These are phyloP conservation scores for Rhizoclosmatium globosum DNA, from an alignment of 192 early-diverging fungal genomes.

Conservation along the genomic window DNA sequence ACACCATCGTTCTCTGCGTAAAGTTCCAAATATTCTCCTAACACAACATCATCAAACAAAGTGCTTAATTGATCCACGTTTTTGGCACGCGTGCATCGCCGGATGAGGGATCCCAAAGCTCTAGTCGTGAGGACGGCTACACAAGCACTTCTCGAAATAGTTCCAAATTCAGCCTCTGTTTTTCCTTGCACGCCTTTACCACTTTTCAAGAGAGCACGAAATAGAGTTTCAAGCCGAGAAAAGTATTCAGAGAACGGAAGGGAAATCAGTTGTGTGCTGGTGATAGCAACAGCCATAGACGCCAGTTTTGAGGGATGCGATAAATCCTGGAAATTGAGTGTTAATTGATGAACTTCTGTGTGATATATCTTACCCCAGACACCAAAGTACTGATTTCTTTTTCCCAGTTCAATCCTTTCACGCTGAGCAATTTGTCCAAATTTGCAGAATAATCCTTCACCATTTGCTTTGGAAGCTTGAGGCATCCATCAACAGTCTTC, in stretches of 20 bases:
- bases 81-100: conserved; percentile 3
- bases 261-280: conserved; percentile 32
- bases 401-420: conserved; percentile 22
- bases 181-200: background rate
- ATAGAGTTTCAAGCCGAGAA: background rate
- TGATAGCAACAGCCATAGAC: conserved; percentile 15
- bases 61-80: background rate
- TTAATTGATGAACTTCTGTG: background rate
- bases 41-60: conserved; percentile 6
- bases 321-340: conserved; percentile 7
- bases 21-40: conserved; percentile 5
- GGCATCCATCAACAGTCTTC: conserved; percentile 23
- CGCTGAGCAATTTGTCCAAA: conserved; percentile 8
- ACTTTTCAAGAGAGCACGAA: background rate
- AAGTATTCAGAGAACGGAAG: conserved; percentile 25
- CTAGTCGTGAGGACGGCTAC: background rate
- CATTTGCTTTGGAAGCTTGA: conserved; percentile 29
- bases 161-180: conserved; percentile 11
- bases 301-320: conserved; percentile 8
- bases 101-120: conserved; percentile 23
- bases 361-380: background rate
- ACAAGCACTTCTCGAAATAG: conserved; percentile 26
- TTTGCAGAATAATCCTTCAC: conserved; percentile 6
- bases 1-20: background rate
- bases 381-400: conserved; percentile 18